phyloP scores from a whole-genome alignment of 208 protist genomes.

The Leishmania turanica region DNA sequence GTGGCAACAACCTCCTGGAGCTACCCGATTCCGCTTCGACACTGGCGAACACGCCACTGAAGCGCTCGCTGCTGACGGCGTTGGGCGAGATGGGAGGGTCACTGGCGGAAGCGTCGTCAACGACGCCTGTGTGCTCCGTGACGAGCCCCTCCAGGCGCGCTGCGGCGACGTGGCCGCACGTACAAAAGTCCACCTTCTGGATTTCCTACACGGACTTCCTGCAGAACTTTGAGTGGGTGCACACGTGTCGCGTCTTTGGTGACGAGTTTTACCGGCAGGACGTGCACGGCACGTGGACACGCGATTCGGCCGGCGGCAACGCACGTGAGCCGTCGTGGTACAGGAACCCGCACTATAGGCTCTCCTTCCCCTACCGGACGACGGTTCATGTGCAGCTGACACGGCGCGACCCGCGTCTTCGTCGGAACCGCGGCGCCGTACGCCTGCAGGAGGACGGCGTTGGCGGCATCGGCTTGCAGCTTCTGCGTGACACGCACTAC shows the following conservation, averaged over 20 bases:
- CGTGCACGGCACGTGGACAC: slow-evolving; percentile 63
- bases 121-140: background rate
- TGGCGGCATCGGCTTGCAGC: slow-evolving; percentile 65
- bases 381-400: slow-evolving; percentile 65
- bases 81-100: slow-evolving; percentile 7
- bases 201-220: slow-evolving; percentile 87
- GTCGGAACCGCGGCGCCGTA: background rate
- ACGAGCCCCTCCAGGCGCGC: background rate
- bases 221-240: slow-evolving; percentile 60
- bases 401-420: slow-evolving; percentile 66
- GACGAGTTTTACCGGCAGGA: slow-evolving; percentile 45
- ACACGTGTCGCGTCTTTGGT: slow-evolving; percentile 69
- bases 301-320: slow-evolving; percentile 55
- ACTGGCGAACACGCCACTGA: slow-evolving; percentile 4
- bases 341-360: slow-evolving; percentile 77
- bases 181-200: slow-evolving; percentile 59
- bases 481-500: slow-evolving; percentile 64
- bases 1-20: background rate
- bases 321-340: slow-evolving; percentile 54
- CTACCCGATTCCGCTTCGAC: background rate
- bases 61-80: slow-evolving; percentile 23
- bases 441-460: slow-evolving; percentile 20
- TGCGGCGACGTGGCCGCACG: background rate
- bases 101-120: background rate
- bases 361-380: slow-evolving; percentile 45